These are phyloP conservation scores for Petunia hybrid DNA, from an alignment of 305 asterid genomes.

Conservation along the genomic window DNA sequence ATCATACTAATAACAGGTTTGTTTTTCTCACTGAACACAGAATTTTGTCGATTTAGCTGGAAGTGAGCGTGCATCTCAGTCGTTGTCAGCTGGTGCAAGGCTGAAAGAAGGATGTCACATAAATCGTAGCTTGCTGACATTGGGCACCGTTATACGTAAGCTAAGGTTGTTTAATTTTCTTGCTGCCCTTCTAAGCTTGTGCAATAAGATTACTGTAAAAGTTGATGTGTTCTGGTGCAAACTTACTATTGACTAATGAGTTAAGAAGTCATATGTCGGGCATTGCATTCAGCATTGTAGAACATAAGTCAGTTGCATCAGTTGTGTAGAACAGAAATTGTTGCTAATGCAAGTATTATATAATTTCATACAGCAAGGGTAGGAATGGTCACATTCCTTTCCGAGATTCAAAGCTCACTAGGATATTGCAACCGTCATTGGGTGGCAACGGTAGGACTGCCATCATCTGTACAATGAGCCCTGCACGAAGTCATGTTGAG, in stretches of 20 bases:
- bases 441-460: slow-evolving; percentile 95
- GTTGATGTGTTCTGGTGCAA: not conserved
- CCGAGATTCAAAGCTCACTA: slow-evolving; percentile 95
- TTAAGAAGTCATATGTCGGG: not conserved
- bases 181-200: slow-evolving; percentile 16
- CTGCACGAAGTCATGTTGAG: slow-evolving; percentile 86
- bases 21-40: slow-evolving; percentile 47
- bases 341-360: slow-evolving; percentile 23
- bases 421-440: slow-evolving; percentile 86
- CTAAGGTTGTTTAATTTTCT: slow-evolving; percentile 60
- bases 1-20: slow-evolving; percentile 24
- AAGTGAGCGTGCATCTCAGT: slow-evolving; percentile 97
- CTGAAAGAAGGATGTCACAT: slow-evolving; percentile 98
- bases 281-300: not conserved
- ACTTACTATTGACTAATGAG: not conserved
- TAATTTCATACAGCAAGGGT: slow-evolving; percentile 68
- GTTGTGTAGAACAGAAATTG: not conserved
- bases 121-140: slow-evolving; percentile 91
- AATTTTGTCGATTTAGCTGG: slow-evolving; percentile 97
- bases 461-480: slow-evolving; percentile 96
- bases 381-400: slow-evolving; percentile 87
- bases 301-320: not conserved
- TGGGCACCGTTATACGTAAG: slow-evolving; percentile 94
- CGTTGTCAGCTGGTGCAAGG: slow-evolving; percentile 91
- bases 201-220: not conserved